Conservation (phyloP, 345 rosid genomes). For the Garcia nutans region DNA sequence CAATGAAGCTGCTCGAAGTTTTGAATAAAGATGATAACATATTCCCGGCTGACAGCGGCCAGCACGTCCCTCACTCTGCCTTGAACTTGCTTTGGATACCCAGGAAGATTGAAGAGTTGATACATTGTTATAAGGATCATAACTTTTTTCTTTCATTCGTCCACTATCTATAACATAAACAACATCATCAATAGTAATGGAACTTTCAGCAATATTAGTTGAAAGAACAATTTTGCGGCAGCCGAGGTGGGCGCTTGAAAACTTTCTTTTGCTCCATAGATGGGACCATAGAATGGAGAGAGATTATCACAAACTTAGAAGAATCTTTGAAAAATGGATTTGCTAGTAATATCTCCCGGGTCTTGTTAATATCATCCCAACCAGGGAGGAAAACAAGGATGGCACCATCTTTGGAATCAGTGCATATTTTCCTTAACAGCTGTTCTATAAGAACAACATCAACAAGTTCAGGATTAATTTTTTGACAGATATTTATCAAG, state of each 20-base stretch:
- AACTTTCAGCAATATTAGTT: slow-evolving; percentile 91
- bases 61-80: slow-evolving; percentile 92
- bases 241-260: slow-evolving; percentile 69
- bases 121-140: slow-evolving; percentile 84
- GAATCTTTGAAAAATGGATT: slow-evolving; percentile 53
- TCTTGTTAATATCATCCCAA: slow-evolving; percentile 90
- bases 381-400: slow-evolving; percentile 96
- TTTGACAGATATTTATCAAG: slow-evolving; percentile 67
- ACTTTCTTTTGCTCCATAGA: slow-evolving; percentile 81
- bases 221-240: slow-evolving; percentile 89
- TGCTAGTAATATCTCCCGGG: slow-evolving; percentile 55
- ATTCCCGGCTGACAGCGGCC: slow-evolving; percentile 95
- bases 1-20: slow-evolving; percentile 70
- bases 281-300: slow-evolving; percentile 96
- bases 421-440: slow-evolving; percentile 67
- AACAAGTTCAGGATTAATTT: slow-evolving; percentile 54
- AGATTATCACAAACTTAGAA: slow-evolving; percentile 60
- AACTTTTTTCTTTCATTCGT: slow-evolving; percentile 93
- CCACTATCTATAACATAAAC: slow-evolving; percentile 96
- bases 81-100: slow-evolving; percentile 94
- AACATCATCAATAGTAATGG: slow-evolving; percentile 91
- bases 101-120: slow-evolving; percentile 92
- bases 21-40: slow-evolving; percentile 89
- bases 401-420: slow-evolving; percentile 72
- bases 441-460: slow-evolving; percentile 78